These are phyloP conservation scores for Septoria petroselini DNA, from an alignment of 2,329 filamentous ascomycete genomes.

Conservation along the genomic window DNA sequence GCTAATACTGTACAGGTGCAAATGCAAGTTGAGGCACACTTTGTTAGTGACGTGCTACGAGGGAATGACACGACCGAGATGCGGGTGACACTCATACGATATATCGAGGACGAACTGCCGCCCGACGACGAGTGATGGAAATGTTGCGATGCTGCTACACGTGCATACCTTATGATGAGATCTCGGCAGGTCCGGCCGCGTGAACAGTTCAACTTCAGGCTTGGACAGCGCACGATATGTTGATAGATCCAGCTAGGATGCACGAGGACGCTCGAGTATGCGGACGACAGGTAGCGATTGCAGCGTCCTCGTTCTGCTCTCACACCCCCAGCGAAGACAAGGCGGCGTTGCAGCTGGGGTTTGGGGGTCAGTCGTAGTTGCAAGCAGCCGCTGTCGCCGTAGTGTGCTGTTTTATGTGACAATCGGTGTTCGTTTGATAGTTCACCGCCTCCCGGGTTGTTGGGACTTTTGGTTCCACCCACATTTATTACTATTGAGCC, in stretches of 20 bases:
- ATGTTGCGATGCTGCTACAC: neutral
- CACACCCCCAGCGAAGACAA: too few relatives aligned
- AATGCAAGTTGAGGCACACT: conserved; percentile 97
- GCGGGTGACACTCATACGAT: conserved; percentile 84
- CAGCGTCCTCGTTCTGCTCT: too few relatives aligned
- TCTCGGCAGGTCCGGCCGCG: too few relatives aligned
- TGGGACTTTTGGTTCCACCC: conserved; percentile 1
- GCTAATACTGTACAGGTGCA: conserved; percentile 58
- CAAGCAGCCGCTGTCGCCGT: neutral
- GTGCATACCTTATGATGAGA: too few relatives aligned
- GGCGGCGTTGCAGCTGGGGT: too few relatives aligned
- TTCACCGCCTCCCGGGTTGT: conserved; percentile 1
- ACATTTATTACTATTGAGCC: neutral
- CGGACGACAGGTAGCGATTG: too few relatives aligned
- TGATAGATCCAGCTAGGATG: too few relatives aligned
- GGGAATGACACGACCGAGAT: conserved; percentile 98
- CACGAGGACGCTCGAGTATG: too few relatives aligned
- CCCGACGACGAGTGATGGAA: conserved; percentile 72
- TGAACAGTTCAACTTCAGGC: too few relatives aligned
- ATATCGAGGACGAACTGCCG: conserved; percentile 96
- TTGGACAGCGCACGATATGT: too few relatives aligned
- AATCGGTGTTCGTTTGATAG: neutral
- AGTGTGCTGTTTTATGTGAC: neutral
- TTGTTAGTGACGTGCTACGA: conserved; percentile 86
- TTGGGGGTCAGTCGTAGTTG: neutral